Conservation (phyloP, 2,329 filamentous ascomycete genomes). For the Cladosporium sphaerospermum region DNA sequence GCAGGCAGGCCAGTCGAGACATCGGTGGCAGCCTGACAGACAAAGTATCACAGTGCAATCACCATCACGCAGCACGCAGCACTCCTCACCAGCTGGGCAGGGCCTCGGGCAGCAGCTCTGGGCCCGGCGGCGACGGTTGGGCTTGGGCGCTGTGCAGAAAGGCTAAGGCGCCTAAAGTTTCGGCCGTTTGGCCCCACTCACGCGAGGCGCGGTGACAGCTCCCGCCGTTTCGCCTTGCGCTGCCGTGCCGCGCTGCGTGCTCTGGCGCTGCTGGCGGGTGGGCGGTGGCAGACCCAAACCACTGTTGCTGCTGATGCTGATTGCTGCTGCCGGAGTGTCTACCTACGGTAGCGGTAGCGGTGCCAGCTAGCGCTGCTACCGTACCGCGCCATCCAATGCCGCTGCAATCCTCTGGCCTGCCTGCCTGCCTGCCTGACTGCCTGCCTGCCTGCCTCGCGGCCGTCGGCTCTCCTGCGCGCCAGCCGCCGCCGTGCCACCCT, state of each 20-base stretch:
- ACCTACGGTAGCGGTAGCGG: background rate
- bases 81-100: too few species aligned
- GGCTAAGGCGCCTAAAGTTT: background rate
- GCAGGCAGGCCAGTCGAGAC: too few species aligned
- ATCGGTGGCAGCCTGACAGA: too few species aligned
- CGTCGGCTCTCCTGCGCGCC: background rate
- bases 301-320: too few species aligned
- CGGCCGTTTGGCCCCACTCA: background rate
- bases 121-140: too few species aligned
- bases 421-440: background rate
- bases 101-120: too few species aligned
- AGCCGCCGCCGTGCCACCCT: conserved; percentile 3
- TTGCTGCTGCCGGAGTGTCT: too few species aligned
- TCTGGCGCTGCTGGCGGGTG: background rate
- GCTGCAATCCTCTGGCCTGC: background rate
- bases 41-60: too few species aligned
- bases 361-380: too few species aligned
- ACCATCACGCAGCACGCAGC: too few species aligned
- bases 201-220: background rate
- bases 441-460: background rate
- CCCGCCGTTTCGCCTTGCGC: background rate
- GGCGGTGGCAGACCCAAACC: too few species aligned
- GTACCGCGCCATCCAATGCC: too few species aligned
- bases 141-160: conserved; percentile 1
- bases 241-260: background rate